Base-by-base conservation (phyloP, 225 moss, liverwort and hornwort species). In the Pseudoscleropodium purum region DNA sequence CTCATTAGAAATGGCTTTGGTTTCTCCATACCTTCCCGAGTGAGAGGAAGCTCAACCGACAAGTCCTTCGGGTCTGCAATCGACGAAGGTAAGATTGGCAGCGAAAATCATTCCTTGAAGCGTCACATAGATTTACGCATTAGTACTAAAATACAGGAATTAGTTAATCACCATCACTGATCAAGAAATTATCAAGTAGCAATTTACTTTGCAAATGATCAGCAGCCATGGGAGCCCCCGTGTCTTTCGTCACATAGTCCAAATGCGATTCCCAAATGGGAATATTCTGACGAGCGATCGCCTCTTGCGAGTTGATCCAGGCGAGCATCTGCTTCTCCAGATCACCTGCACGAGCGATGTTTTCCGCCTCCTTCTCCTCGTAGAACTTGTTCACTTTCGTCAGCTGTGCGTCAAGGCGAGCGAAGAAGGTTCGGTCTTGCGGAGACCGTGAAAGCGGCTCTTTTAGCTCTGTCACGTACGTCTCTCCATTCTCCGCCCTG, bases 311-410 rank as follows among this genome's bases (percentile, higher is more conserved):
- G 80, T 95, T 88, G 79, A 92, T 88, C 74, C 96, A 89, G 24
- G 93, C 92, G 34, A 93, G 88, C 92, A 94, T 92, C 76, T 95
- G 95, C 92, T 86, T 92, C 79, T 97, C 95, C 57, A 95, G 81
- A n/a, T 91, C 90, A 20, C 94, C 91, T 49, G 94, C 95, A 61
- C 93, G 90, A 15, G 88, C 85, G 23, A 95, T 86, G 85, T 93
- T 92, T 82, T 96, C 91, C 74, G 14, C 36, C 82, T 96, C 95
- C 84, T 96, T 96, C 39, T 87, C 93, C 36, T 88, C 93, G 89
- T 92, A 94, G 85, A 95, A 97, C 37, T 86, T 89, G 75, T 88
- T 95, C 51, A 96, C 93, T 81, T 95, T 96, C 84, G 59, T 85
- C 52, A 85, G 24, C 11, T 85, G 85, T 57, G 41, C 43, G 41